Base-by-base conservation (phyloP, 257 asterid genomes). In the Linaria vulgaris region DNA sequence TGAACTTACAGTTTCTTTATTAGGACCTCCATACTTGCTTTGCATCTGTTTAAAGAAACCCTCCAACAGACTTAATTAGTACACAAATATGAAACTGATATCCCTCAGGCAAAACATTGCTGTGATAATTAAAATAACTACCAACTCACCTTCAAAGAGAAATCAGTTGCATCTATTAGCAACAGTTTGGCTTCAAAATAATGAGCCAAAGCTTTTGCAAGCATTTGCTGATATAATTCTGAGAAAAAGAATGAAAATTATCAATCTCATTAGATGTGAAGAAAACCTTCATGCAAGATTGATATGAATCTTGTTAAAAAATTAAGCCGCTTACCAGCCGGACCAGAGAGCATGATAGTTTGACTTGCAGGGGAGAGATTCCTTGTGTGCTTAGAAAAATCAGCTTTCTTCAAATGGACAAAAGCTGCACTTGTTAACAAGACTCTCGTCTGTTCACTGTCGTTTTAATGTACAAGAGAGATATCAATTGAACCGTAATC, bases 361-460 rank as follows among this genome's bases (percentile, higher is more conserved):
- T 83, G 86, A 72, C 95, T 87, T 38, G 95, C 97, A 20, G 95
- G 95, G 59, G 97, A 73, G n/a, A 90, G 91, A 16, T 87, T 90
- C 59, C 94, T 74, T 12, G 86, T 85, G 75, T 87, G 87, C 74
- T 75, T 79, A 62, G 75, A 69, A 63, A 78, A 64, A 57, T 81
- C 88, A 9, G 67, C 74, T 66, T 77, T 74, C 71, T 74, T 85
- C 81, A 90, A 76, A 74, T 83, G 85, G 64, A 87, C 79, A 85
- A 78, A 90, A 48, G 95, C 87, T 25, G 95, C 94, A 75, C 84
- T 87, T 45, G 87, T 81, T 43, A 90, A 73, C 82, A 83, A 71
- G 64, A 69, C 91, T 72, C 85, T 83, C 19, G 94, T 85, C 69
- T 76, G 95, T 68, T 83, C 88, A 24, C 91, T 90, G 83, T 27